Conservation (phyloP, 495 filamentous ascomycete genomes). For the Podospora fimiseda region DNA sequence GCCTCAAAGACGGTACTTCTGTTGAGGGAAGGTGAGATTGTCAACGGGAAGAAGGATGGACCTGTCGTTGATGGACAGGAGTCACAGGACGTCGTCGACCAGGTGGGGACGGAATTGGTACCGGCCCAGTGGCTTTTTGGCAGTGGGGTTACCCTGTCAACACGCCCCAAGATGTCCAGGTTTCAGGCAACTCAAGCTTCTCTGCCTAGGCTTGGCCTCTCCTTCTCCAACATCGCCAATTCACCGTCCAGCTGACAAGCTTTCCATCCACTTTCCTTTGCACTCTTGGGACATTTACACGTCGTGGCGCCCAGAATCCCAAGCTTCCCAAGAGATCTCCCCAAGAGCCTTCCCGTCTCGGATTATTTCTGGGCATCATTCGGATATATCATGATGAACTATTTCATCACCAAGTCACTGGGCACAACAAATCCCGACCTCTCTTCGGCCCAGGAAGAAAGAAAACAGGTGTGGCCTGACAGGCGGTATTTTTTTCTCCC, state of each 20-base stretch:
- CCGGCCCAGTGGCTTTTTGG: slow-evolving; percentile 1
- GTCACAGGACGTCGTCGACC: neutral
- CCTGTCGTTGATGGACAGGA: neutral
- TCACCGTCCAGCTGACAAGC: neutral
- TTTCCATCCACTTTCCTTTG: neutral
- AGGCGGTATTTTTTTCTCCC: neutral
- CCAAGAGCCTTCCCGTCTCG: neutral
- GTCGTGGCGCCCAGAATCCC: neutral
- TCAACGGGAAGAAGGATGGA: neutral
- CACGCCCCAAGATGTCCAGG: neutral
- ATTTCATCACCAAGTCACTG: too few species aligned
- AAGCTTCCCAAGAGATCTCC: neutral
- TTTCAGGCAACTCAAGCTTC: slow-evolving; percentile 1
- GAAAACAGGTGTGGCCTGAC: neutral
- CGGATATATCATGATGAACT: too few species aligned
- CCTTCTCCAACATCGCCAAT: neutral
- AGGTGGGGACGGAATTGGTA: neutral
- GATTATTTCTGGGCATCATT: neutral
- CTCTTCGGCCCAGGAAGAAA: too few species aligned
- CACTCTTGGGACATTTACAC: too few species aligned
- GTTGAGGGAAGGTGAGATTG: neutral
- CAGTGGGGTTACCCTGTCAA: neutral
- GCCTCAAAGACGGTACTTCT: neutral
- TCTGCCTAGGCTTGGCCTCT: slow-evolving; percentile 3
- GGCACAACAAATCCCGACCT: too few species aligned